Base-by-base conservation (phyloP, 352 stramenopile species). In the Phytopythium sindhum region DNA sequence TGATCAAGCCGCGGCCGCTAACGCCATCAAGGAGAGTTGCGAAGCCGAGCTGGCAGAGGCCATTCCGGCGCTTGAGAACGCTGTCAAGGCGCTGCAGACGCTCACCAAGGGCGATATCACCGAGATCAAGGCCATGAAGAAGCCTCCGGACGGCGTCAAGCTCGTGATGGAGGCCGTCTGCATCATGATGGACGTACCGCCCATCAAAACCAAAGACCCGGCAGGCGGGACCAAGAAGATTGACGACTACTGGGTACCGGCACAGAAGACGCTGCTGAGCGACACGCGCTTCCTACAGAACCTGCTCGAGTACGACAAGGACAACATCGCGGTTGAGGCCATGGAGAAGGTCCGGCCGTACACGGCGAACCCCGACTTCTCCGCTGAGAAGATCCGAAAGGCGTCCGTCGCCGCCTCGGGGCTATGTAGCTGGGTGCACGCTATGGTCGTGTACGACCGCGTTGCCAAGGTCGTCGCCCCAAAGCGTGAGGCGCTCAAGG, bases 41-140 rank as follows among this genome's bases (percentile, higher is more conserved):
- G 90, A 98, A 64, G 85, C 88, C 0, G 95, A 98, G 52, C 73
- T 98, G 12, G 93, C 91, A 1, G 88, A 97, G 62, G 95, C 94
- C 24, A 96, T 98, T 26, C 95, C 95, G 26, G 93, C 90, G 6
- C 72, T 98, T 7, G 91, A 97, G 61, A 92, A 88, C 55, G 93
- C 95, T 1, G 86, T 97, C 14, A 93, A 92, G 61, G 95, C 94
- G 0, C 72, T 98, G 21, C 88, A 97, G 60, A 98, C 89, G 28
- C 78, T 98, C n/a, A 97, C 82, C 5, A 98, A 98, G 64, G 78
- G 78, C 26, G 93, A 98, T 52, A 98, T 98, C 69, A 96, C 89
- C 1, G 95, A 98, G 72, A 95, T 98, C 51, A 98, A 98, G 71
- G 89, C 86, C n/a, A 98, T 98, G 93, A 98, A 98, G 71, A 98